These are phyloP conservation scores for Trichomonas vaginalis DNA, from an alignment of 208 protist genomes.

Conservation along the genomic window DNA sequence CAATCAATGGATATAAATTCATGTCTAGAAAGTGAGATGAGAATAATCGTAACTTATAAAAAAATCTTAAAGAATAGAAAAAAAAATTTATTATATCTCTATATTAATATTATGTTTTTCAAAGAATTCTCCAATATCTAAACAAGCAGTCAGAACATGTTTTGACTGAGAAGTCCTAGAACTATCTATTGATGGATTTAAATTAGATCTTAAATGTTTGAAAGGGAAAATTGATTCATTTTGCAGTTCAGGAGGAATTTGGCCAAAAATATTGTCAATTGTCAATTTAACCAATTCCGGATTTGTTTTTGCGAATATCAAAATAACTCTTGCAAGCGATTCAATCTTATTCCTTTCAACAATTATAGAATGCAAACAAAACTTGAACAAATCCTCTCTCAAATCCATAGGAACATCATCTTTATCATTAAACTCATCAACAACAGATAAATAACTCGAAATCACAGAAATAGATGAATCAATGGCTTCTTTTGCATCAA, in stretches of 20 bases:
- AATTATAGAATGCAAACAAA: background rate
- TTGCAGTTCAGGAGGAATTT: background rate
- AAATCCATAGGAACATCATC: background rate
- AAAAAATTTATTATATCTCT: background rate
- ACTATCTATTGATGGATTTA: background rate
- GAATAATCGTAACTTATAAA: no score
- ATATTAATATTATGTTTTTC: background rate
- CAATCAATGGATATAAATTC: no score
- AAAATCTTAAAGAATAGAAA: no score
- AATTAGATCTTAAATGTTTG: background rate
- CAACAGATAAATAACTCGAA: background rate
- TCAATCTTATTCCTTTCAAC: background rate
- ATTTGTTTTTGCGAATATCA: background rate
- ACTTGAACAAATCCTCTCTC: background rate
- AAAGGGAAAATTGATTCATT: background rate
- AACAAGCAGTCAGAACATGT: background rate
- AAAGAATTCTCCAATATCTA: background rate
- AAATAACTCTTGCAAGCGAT: background rate
- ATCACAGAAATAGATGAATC: background rate
- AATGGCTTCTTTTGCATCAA: background rate
- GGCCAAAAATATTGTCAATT: background rate
- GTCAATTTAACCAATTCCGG: background rate
- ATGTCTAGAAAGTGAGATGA: no score
- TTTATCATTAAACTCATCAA: background rate
- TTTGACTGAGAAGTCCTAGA: background rate